These are phyloP conservation scores for Tolypocladium guangdongense DNA, from an alignment of 2,329 filamentous ascomycete genomes.

Conservation along the genomic window DNA sequence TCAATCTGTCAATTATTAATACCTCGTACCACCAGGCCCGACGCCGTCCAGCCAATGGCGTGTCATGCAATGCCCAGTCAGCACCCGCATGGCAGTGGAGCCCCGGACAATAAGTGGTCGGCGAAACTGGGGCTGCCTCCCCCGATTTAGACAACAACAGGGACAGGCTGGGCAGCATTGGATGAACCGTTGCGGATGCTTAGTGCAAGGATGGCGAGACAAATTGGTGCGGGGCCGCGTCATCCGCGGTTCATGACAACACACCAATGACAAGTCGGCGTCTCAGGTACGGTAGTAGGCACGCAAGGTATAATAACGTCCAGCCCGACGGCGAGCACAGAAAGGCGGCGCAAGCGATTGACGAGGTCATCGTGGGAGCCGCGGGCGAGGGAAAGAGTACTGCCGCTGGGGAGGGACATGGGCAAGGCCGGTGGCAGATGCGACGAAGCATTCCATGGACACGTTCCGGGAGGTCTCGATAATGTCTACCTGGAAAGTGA, in stretches of 20 bases:
- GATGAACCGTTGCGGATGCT: neutral
- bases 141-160: fast-evolving
- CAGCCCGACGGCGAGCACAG: neutral
- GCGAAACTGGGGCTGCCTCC: neutral
- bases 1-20: no score
- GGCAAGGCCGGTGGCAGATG: neutral
- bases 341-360: neutral
- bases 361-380: neutral
- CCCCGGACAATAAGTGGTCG: neutral
- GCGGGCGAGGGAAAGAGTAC: conserved; percentile 1
- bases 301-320: no score
- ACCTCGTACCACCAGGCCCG: no score
- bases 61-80: neutral
- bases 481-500: conserved; percentile 5
- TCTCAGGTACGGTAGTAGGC: no score
- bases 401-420: conserved; percentile 9
- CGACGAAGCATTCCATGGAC: conserved; percentile 1
- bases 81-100: neutral
- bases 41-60: neutral
- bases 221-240: no score
- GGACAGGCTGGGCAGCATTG: neutral
- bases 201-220: no score
- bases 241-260: no score
- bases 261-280: no score
- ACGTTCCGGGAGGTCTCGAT: conserved; percentile 5